Conservation (phyloP, 2,329 filamentous ascomycete species). For the Epichloe sibirici region DNA sequence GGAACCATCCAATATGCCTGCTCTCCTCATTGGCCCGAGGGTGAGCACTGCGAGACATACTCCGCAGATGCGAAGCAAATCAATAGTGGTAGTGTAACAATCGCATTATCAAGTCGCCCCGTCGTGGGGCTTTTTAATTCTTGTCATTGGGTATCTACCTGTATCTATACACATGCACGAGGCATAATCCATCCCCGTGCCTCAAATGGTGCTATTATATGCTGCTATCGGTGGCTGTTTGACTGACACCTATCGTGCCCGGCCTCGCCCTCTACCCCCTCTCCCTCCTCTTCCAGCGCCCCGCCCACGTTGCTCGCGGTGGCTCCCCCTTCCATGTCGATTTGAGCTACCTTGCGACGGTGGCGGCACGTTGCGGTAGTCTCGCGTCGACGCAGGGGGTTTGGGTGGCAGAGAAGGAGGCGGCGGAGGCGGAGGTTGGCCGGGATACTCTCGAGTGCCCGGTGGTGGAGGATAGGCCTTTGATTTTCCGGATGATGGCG, state of each 20-base stretch:
- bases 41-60: neutral
- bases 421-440: conserved; percentile 8
- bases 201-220: neutral
- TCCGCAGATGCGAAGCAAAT: neutral
- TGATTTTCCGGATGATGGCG: conserved; percentile 18
- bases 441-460: conserved; percentile 10
- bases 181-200: neutral
- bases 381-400: conserved; percentile 14
- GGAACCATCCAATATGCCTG: too few species aligned
- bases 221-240: neutral
- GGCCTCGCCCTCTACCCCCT: conserved; percentile 5
- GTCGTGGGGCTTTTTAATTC: neutral
- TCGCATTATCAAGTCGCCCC: neutral
- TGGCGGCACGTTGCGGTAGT: conserved; percentile 17
- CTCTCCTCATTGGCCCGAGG: too few species aligned
- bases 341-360: conserved; percentile 8
- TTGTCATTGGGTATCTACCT: conserved; percentile 2
- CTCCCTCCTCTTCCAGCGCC: conserved; percentile 16
- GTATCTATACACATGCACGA: neutral
- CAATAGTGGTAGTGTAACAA: neutral
- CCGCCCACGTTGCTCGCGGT: conserved; percentile 12
- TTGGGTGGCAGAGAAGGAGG: conserved; percentile 18
- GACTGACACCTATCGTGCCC: conserved; percentile 5
- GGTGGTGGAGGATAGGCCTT: conserved; percentile 14
- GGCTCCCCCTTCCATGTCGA: conserved; percentile 13